These are phyloP conservation scores for Diplodia corticola DNA, from an alignment of 2,329 filamentous ascomycete species.

Conservation along the genomic window DNA sequence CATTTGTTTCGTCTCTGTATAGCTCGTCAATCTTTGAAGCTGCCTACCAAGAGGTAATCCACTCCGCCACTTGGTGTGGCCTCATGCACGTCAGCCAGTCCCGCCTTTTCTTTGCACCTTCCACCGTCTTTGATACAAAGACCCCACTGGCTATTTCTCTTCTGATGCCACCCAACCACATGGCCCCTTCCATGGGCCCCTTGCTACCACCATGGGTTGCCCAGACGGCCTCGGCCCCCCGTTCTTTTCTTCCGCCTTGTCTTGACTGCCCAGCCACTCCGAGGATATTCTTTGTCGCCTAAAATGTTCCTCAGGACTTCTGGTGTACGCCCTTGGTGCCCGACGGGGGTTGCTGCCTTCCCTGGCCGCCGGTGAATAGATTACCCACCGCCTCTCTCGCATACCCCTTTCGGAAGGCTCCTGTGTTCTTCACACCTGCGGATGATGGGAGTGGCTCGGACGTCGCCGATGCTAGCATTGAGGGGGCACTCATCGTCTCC, in stretches of 20 bases:
- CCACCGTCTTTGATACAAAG: not conserved
- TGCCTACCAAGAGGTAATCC: no score
- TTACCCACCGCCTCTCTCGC: not conserved
- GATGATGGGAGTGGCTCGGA: not conserved
- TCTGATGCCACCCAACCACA: constrained; percentile 6
- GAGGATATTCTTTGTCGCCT: not conserved
- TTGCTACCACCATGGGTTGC: not conserved
- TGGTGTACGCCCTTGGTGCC: not conserved
- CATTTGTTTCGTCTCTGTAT: not conserved
- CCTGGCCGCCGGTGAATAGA: not conserved
- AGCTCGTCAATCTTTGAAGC: not conserved
- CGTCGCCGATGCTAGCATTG: not conserved
- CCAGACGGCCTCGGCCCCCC: constrained; percentile 1
- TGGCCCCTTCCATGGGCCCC: not conserved
- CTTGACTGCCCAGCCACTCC: not conserved
- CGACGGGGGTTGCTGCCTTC: not conserved
- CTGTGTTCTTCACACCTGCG: not conserved
- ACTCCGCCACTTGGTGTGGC: not conserved
- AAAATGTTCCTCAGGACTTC: not conserved
- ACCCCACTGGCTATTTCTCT: not conserved
- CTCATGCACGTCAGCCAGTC: constrained; percentile 10
- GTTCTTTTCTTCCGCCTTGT: not conserved
- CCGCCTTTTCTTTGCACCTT: not conserved
- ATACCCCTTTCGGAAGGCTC: not conserved
- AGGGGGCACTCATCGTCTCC: not conserved